Evolutionary conservation across 2,329 filamentous ascomycete genomes (phyloP).

Genomic region (Thyridium curvatum): DNA sequence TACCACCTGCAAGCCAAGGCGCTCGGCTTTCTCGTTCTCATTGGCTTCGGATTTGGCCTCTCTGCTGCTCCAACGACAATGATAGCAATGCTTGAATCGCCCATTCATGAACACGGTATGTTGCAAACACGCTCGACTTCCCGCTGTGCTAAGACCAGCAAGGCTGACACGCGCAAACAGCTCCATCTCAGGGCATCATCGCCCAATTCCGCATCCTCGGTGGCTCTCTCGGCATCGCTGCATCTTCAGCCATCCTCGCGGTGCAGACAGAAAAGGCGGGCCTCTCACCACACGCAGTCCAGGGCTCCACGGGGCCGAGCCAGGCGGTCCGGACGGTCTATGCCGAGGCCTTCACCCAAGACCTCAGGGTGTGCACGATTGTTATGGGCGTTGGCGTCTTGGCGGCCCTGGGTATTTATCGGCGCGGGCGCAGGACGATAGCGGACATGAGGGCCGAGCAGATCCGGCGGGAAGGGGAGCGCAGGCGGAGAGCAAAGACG

Average conservation of each 20-base stretch:
- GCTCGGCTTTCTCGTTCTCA: constrained; percentile 41
- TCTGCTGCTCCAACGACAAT: constrained; percentile 41
- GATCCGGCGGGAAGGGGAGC: constrained; percentile 3
- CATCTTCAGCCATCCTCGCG: constrained; percentile 40
- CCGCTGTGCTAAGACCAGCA: neutral
- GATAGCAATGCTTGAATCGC: constrained; percentile 32
- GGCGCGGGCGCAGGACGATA: constrained; percentile 20
- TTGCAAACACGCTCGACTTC: neutral
- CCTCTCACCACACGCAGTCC: constrained; percentile 8
- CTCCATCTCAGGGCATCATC: constrained; percentile 45
- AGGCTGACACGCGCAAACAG: constrained; percentile 20
- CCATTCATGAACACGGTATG: constrained; percentile 39
- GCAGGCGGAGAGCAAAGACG: no score
- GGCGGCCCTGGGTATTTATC: constrained; percentile 30
- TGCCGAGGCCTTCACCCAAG: constrained; percentile 34
- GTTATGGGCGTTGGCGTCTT: constrained; percentile 33
- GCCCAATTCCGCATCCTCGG: constrained; percentile 45
- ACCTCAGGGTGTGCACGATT: constrained; percentile 39
- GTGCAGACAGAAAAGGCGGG: constrained; percentile 18
- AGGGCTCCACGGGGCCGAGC: constrained; percentile 17
- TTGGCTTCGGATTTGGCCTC: constrained; percentile 47
- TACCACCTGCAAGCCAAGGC: constrained; percentile 34
- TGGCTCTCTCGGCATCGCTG: constrained; percentile 47
- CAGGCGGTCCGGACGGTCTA: constrained; percentile 31
- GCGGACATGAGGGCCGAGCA: constrained; percentile 13